Evolutionary conservation across 768 basidiomycete genomes (phyloP), one percentile per base, ranked within the genome.

Genomic region (Mycena floridula): DNA sequence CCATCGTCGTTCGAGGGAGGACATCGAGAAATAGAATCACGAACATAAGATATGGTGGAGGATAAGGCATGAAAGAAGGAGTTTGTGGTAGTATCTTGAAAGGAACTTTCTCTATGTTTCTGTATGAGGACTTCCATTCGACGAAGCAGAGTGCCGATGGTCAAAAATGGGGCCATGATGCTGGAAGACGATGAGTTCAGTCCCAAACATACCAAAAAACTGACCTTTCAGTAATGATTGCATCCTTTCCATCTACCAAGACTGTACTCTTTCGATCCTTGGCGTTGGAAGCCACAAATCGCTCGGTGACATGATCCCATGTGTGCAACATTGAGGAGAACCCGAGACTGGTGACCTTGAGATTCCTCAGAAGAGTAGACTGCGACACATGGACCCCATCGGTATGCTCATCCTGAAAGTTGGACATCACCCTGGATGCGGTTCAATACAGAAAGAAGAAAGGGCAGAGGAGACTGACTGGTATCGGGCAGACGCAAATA

Each of bases 61-160:
- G 82, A 77, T 4, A 87, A 63, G 0, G 77, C 69, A 56, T 89
- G 83, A 0, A 76, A 72, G 50, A 87, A 81, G 3, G 86, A 79
- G 54, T 85, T 64, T 7, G 78, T 77, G 5, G 82, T 69, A 7
- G 72, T 74, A 46, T 71, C 69, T 37, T 60, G 65, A 7, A 67
- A 8, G 30, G 15, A 6, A 86, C 86, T 72, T 76, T 27, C 53
- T 48, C 37, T 77, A 72, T n/a, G 84, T 56, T 7, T 53, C 50
- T 13, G 60, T 3, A 81, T 50, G 3, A 86, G 56, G 3, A 62
- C 60, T 42, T 91, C 87, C 6, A 90, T 55, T 18, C 89, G 75
- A 37, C 87, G 77, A 28, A 85, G 56, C 3, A 81, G 58, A 1
- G 78, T 79, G 6, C 89, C 89, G 39, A 91, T 80, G 6, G 66